Evolutionary conservation across 1,139 yeast genomes (phyloP), one percentile per base, ranked within the genome.

Genomic region (Hyphopichia burtonii): DNA sequence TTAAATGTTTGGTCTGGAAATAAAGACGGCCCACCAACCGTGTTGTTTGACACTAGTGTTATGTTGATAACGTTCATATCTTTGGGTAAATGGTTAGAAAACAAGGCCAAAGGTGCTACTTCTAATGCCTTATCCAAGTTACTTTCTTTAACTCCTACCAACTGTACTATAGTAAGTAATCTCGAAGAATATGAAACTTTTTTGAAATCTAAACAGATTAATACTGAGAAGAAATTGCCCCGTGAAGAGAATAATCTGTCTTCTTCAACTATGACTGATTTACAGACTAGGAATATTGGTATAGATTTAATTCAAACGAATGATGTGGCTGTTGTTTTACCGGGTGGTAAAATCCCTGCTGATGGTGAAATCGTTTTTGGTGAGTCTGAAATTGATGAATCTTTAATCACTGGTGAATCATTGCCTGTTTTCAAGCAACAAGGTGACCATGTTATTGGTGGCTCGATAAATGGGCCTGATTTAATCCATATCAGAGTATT

Each of bases 61-160:
- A 88, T 93, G 95, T 73, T 94, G 39, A 74, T 91, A 40, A 70
- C 84, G 5, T 93, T 90, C 62, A 89, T 94, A 30, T 78, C 93
- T 6, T 68, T 90, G 38, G 99, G 99, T 3, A 91, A 93, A 63
- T 86, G 88, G 76, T 70, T 91, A 18, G 99, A 94, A 58, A 88
- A 87, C 61, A 83, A 78, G 52, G 99, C 99, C 2, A 90, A 93
- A 58, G 96, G 99, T 4, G 90, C 88, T 44, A 93, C 98, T 0
- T 88, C 97, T 0, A 78, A 88, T 2, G 96, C 98, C 0, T 72
- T 94, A 37, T 85, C 96, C 0, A 78, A 82, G 48, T 71, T 94
- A 32, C 74, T 94, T 37, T 83, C 93, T 3, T 68, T 93, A 44
- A 79, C 95, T 1, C 98, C 99, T 0, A 76, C 90, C 1, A 74